phyloP scores from a whole-genome alignment of 2,329 filamentous ascomycete genomes.

The Pestalotiopsis sp. region DNA sequence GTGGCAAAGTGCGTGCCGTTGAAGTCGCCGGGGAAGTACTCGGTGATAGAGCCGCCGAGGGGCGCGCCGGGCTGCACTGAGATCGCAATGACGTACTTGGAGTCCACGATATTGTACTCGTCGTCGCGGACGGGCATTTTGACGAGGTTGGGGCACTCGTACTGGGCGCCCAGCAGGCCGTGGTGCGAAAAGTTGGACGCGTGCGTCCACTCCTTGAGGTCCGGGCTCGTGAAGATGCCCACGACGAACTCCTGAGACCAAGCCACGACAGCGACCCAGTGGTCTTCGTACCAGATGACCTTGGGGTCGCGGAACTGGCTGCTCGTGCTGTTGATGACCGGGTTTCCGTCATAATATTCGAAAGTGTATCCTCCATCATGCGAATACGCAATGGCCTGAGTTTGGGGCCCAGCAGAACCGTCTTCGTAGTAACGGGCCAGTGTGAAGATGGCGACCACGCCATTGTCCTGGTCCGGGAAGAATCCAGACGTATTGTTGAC shows the following conservation, averaged over 20 bases:
- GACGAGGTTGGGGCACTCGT: slow-evolving; percentile 65
- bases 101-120: slow-evolving; percentile 30
- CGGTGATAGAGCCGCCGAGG: slow-evolving; percentile 51
- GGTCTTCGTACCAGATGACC: slow-evolving; percentile 56
- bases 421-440: slow-evolving; percentile 34
- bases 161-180: slow-evolving; percentile 55
- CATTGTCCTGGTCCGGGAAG: slow-evolving; percentile 59
- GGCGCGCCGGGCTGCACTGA: slow-evolving; percentile 60
- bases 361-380: slow-evolving; percentile 63
- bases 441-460: slow-evolving; percentile 61
- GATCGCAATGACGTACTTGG: slow-evolving; percentile 47
- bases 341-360: slow-evolving; percentile 58
- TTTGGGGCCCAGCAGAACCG: slow-evolving; percentile 42
- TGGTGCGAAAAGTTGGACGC: slow-evolving; percentile 57
- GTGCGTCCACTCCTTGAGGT: slow-evolving; percentile 59
- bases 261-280: slow-evolving; percentile 60
- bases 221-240: slow-evolving; percentile 60
- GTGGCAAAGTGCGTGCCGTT: slow-evolving; percentile 63
- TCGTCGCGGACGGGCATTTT: slow-evolving; percentile 46
- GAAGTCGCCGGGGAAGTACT: slow-evolving; percentile 61
- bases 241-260: slow-evolving; percentile 56
- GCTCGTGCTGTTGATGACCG: slow-evolving; percentile 56
- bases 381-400: slow-evolving; percentile 63
- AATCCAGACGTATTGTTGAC: slow-evolving; percentile 66
- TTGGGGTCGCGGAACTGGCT: slow-evolving; percentile 66